These are phyloP conservation scores for Mychonastes homosphaera DNA, from an alignment of 139 green algal genomes.

Conservation along the genomic window DNA sequence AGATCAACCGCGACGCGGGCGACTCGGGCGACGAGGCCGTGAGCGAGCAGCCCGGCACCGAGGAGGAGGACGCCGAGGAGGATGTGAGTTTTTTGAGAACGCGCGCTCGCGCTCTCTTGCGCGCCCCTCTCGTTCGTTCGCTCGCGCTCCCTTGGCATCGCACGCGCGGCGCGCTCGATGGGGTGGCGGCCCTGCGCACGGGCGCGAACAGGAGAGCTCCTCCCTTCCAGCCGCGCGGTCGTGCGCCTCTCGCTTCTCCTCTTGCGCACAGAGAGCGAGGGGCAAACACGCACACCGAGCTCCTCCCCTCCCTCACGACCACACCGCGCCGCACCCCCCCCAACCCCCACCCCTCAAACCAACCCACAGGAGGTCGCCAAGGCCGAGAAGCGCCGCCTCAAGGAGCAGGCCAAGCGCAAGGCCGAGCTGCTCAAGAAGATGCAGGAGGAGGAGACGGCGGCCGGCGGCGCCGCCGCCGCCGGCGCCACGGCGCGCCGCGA, in stretches of 20 bases:
- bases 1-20: conserved; percentile 15
- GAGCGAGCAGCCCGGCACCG: neutral
- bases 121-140: too few species aligned
- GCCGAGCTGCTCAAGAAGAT: conserved; percentile 75
- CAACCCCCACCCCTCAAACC: too few species aligned
- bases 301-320: too few species aligned
- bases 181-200: too few species aligned
- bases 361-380: conserved; percentile 40
- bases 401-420: conserved; percentile 62
- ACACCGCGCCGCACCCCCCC: too few species aligned
- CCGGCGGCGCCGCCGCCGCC: neutral
- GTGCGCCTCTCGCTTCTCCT: too few species aligned
- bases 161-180: too few species aligned
- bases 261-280: too few species aligned
- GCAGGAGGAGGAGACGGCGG: conserved; percentile 49
- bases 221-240: too few species aligned
- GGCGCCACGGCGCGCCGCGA: conserved; percentile 39
- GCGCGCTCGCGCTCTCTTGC: too few species aligned
- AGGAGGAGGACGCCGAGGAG: neutral
- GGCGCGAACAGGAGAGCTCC: neutral
- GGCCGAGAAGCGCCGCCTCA: conserved; percentile 71
- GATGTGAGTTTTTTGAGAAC: too few species aligned
- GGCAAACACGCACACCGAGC: neutral
- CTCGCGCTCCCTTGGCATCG: neutral
- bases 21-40: conserved; percentile 14